Conservation (phyloP, 352 stramenopile species). For the Phytophthora tentaculata region DNA sequence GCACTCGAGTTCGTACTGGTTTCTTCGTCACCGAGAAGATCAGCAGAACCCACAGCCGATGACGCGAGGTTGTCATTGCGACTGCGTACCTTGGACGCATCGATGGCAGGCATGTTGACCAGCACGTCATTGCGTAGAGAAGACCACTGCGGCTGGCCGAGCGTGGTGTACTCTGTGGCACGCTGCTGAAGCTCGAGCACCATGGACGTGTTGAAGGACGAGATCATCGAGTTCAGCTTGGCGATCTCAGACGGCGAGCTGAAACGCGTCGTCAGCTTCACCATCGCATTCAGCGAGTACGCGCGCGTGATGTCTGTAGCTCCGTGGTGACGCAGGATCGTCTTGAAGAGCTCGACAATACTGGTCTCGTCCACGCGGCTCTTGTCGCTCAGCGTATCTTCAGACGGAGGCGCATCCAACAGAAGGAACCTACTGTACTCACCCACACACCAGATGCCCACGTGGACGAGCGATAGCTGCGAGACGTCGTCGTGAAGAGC, state of each 20-base stretch:
- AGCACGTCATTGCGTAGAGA: slow-evolving; percentile 89
- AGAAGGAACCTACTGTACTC: slow-evolving; percentile 96
- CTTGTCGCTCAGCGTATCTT: slow-evolving; percentile 75
- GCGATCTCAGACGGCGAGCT: slow-evolving; percentile 64
- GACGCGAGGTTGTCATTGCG: slow-evolving; percentile 62
- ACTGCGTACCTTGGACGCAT: slow-evolving; percentile 82
- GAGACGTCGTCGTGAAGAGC: slow-evolving; percentile 95
- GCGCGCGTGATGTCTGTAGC: slow-evolving; percentile 83
- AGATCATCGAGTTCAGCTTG: slow-evolving; percentile 89
- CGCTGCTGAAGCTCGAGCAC: slow-evolving; percentile 97
- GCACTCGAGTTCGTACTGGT: slow-evolving; percentile 14
- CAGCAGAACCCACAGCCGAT: slow-evolving; percentile 42
- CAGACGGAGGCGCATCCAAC: slow-evolving; percentile 55
- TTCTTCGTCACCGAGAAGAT: slow-evolving; percentile 85
- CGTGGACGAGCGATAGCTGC: slow-evolving; percentile 96
- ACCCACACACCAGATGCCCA: slow-evolving; percentile 98
- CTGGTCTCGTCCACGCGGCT: slow-evolving; percentile 66
- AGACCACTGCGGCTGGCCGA: slow-evolving; percentile 84
- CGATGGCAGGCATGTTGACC: slow-evolving; percentile 95
- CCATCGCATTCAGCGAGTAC: slow-evolving; percentile 90
- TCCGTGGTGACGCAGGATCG: slow-evolving; percentile 85
- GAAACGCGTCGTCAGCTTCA: slow-evolving; percentile 96
- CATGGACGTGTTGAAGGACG: slow-evolving; percentile 91
- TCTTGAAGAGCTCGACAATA: slow-evolving; percentile 76
- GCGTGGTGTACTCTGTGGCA: slow-evolving; percentile 94